Conservation (phyloP, 495 filamentous ascomycete species). For the Trypethelium eluteriae region DNA sequence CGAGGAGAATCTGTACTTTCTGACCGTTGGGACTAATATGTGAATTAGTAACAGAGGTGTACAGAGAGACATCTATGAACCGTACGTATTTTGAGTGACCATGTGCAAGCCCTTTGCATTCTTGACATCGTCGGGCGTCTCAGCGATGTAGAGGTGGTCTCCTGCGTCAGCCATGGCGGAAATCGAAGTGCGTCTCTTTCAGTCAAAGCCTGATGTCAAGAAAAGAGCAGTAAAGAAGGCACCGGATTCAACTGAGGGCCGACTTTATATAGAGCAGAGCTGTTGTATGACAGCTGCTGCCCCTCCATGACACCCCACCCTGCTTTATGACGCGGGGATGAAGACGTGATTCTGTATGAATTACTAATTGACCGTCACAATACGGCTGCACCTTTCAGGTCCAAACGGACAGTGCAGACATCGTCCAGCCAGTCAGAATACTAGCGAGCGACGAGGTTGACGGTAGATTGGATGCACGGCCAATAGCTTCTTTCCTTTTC, state of each 20-base stretch:
- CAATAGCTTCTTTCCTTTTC: too few species aligned
- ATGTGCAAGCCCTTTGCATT: slow-evolving; percentile 41
- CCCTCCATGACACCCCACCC: neutral
- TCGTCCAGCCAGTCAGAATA: neutral
- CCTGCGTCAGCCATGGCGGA: neutral
- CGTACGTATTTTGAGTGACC: slow-evolving; percentile 29
- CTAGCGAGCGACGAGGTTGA: too few species aligned
- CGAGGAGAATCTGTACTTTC: slow-evolving; percentile 34
- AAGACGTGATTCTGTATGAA: neutral
- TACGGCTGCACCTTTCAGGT: too few species aligned
- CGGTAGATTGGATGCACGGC: too few species aligned
- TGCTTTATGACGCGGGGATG: neutral
- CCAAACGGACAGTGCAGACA: neutral
- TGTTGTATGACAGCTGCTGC: neutral
- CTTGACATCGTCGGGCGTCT: slow-evolving; percentile 40
- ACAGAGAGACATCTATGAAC: too few species aligned
- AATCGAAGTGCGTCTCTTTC: too few species aligned
- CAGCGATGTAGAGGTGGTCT: slow-evolving; percentile 33
- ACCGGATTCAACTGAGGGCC: neutral
- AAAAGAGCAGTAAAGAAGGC: too few species aligned
- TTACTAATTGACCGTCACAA: neutral
- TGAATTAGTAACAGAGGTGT: too few species aligned
- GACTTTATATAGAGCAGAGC: neutral
- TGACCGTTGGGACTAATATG: slow-evolving; percentile 32
- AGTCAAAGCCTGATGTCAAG: too few species aligned